These are phyloP conservation scores for Xylaria palmicola DNA, from an alignment of 495 filamentous ascomycete species.

Conservation along the genomic window DNA sequence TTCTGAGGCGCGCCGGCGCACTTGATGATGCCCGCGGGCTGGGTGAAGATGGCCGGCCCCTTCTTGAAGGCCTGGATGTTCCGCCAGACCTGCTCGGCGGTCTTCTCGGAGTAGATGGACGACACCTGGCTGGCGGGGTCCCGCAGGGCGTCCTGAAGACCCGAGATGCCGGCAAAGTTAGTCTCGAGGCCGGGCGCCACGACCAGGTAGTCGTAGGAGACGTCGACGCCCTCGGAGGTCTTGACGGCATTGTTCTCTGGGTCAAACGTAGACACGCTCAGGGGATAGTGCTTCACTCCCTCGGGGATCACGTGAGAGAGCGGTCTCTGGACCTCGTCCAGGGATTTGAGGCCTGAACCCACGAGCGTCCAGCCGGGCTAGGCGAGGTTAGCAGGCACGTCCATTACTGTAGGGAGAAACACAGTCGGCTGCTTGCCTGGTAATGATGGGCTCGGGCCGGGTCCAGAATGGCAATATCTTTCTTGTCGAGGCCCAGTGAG, in stretches of 20 bases:
- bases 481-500: conserved; percentile 51
- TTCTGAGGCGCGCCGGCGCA: conserved; percentile 72
- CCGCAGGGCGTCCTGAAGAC: conserved; percentile 59
- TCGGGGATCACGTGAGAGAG: conserved; percentile 54
- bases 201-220: conserved; percentile 64
- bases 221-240: conserved; percentile 55
- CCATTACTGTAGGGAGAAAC: not conserved
- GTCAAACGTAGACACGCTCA: conserved; percentile 50
- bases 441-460: conserved; percentile 66
- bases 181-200: conserved; percentile 62
- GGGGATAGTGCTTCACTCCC: conserved; percentile 62
- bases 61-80: conserved; percentile 54
- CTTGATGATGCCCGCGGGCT: conserved; percentile 64
- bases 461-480: conserved; percentile 68
- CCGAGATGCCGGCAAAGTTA: conserved; percentile 56
- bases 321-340: conserved; percentile 53
- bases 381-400: not conserved
- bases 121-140: conserved; percentile 58
- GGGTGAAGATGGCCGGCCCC: conserved; percentile 67
- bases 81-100: conserved; percentile 56
- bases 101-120: conserved; percentile 64
- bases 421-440: conserved; percentile 28
- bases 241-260: conserved; percentile 60
- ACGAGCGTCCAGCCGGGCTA: conserved; percentile 70
- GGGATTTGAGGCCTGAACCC: conserved; percentile 61